Conservation (phyloP, 257 asterid species). For the Salvia rosmarinus region DNA sequence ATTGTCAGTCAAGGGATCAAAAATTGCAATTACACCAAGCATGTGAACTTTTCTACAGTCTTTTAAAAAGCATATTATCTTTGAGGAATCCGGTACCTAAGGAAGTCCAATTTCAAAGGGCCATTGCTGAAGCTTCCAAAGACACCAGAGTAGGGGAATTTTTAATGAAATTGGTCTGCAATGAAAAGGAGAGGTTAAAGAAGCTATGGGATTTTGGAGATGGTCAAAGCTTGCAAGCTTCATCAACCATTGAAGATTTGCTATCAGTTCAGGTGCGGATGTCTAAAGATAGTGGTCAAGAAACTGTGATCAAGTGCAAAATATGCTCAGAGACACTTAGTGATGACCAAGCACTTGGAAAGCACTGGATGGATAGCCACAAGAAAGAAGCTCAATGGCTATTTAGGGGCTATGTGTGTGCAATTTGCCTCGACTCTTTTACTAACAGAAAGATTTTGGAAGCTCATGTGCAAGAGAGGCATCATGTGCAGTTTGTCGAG, state of each 20-base stretch:
- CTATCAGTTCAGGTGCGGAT: conserved; percentile 38
- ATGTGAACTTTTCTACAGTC: conserved; percentile 89
- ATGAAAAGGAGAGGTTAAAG: conserved; percentile 76
- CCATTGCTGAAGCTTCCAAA: conserved; percentile 89
- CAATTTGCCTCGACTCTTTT: conserved; percentile 92
- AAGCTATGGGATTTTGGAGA: conserved; percentile 73
- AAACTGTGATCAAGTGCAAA: conserved; percentile 74
- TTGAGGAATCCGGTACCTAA: conserved; percentile 89
- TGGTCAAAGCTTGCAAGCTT: conserved; percentile 46
- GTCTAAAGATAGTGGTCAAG: conserved; percentile 43
- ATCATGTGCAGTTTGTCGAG: conserved; percentile 84
- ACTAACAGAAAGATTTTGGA: conserved; percentile 91
- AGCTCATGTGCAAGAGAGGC: conserved; percentile 93
- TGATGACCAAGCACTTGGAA: conserved; percentile 75
- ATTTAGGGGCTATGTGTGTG: conserved; percentile 96
- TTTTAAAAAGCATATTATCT: conserved; percentile 78
- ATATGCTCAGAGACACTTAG: conserved; percentile 62
- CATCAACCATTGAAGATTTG: conserved; percentile 49
- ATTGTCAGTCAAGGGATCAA: conserved; percentile 73
- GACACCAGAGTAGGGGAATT: conserved; percentile 60
- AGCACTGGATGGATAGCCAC: conserved; percentile 82
- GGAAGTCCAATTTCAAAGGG: conserved; percentile 94
- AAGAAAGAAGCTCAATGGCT: conserved; percentile 97
- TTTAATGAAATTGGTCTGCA: conserved; percentile 64
- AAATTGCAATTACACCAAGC: conserved; percentile 81